Evolutionary conservation across 768 basidiomycete genomes (phyloP), one percentile per base, ranked within the genome.

Genomic region (Boletus patriciae): DNA sequence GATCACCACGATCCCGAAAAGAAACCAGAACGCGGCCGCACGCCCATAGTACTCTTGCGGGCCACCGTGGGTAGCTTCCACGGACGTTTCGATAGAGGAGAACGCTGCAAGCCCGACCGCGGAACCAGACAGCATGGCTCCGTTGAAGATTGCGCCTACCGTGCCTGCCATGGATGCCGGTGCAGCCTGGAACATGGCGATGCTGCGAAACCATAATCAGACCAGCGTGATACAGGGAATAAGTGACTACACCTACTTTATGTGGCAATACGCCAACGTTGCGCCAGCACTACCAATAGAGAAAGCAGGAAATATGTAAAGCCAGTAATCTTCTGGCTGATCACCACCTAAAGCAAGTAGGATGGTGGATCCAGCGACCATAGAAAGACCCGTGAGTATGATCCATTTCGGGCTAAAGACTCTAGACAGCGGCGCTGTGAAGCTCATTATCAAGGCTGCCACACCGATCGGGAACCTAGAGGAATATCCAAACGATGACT

Each of bases 131-230:
- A 84, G 80, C 2, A 83, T 74, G 12, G 80, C 78, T 23, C 77
- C 75, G 54, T 81, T 82, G 72, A 82, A 82, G 41, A 85, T 78
- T 16, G 83, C 83, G 21, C 80, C 80, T 15, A 83, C 76, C 6
- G 78, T 80, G 37, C 83, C 83, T 5, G 81, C 74, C 63, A 80
- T 77, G 19, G 73, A 71, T 9, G 78, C 55, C 5, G 82, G 82
- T 6, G 75, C 76, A 37, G 75, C 75, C 55, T 73, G 76, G 67
- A 84, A 77, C 40, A 83, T 74, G 13, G 80, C 80, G 45, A 84
- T 78, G 61, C 79, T 83, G 50, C 2, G 18, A 45, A 51, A 46
- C 3, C 25, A 34, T 46, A 6, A 43, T 38, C 33, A 25, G n/a
- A n/a, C 59, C 15, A 52, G 37, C 50, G 15, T 16, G 23, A 48